Evolutionary conservation across 2,329 filamentous ascomycete species (phyloP), one percentile per base, ranked within the genome.

Genomic region (Nothopassalora personata): DNA sequence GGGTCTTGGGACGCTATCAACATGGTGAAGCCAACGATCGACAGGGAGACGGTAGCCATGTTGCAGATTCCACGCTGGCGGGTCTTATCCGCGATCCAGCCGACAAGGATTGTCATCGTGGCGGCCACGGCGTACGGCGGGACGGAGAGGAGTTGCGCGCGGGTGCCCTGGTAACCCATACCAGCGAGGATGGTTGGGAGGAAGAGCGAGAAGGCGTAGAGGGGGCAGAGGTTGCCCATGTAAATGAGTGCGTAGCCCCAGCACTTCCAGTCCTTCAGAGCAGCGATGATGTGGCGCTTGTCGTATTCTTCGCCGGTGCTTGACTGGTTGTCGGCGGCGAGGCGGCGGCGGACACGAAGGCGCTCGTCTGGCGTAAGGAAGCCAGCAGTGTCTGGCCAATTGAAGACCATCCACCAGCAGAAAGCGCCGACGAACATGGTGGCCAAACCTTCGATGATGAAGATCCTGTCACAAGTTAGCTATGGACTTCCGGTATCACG

Each of bases 241-340:
- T 91, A 93, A 60, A 92, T 86, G 47, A 89, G 73, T 72, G 89
- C 88, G 15, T 84, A 87, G 1, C 82, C 77, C 74, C 86, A 93
- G 46, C 87, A 94, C 77, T 95, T 95, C 86, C 89, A 94, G 70
- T 95, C 91, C 59, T 82, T 87, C 13, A 93, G 51, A 15, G 66
- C 63, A 31, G 66, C 65, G 43, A 63, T 60, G 49, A 68, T 62
- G 58, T 68, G 65, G 48, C 62, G 65, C 54, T 65, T 66, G 36
- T 67, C 63, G 58, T 68, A 69, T 18, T 66, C 63, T 46, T 67
- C 66, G 1, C 60, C 61, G 11, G 61, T 61, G 57, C 60, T 63
- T 23, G 63, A 64, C 53, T 68, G 64, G 34, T 68, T 68, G 60
- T 69, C 67, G 30, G 56, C 62, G 11, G 62, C 62, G 23, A 68